phyloP scores from a whole-genome alignment of 1,284 basidiomycete genomes.

The Cryptococcus jaspeensis region DNA sequence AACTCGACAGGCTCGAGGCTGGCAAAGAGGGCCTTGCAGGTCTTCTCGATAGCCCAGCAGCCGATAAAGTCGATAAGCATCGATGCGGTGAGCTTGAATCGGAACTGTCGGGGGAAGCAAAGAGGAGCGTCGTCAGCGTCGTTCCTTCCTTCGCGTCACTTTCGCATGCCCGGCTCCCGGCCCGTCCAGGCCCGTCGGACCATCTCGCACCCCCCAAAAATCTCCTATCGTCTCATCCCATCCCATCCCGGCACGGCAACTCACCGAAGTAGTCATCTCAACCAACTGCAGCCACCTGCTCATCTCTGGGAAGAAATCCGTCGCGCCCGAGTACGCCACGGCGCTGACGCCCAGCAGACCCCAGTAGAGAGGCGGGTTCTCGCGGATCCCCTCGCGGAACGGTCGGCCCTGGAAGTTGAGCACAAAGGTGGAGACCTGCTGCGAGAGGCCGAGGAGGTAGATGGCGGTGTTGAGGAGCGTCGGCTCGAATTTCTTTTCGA shows the following conservation, averaged over 20 bases:
- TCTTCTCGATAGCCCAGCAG: slow-evolving; percentile 78
- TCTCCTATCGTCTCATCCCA: no score
- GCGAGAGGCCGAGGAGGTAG: slow-evolving; percentile 86
- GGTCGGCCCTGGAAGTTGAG: slow-evolving; percentile 97
- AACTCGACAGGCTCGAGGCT: slow-evolving; percentile 81
- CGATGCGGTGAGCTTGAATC: slow-evolving; percentile 66
- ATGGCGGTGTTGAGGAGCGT: slow-evolving; percentile 91
- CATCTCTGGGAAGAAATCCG: slow-evolving; percentile 90
- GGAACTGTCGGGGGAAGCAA: slow-evolving; percentile 62
- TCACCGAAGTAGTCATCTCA: slow-evolving; percentile 73
- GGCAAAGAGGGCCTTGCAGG: slow-evolving; percentile 84
- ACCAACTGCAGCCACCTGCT: slow-evolving; percentile 97
- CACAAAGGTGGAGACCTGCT: slow-evolving; percentile 93
- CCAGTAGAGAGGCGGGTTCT: slow-evolving; percentile 87
- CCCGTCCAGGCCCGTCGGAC: no score
- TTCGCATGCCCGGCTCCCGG: neutral
- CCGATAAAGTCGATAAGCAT: slow-evolving; percentile 89
- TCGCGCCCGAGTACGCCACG: slow-evolving; percentile 89
- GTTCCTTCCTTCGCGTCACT: neutral
- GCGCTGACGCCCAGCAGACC: slow-evolving; percentile 80
- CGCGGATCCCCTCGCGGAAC: slow-evolving; percentile 91
- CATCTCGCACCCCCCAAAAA: no score
- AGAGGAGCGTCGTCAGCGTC: neutral
- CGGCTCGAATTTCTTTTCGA: slow-evolving; percentile 93
- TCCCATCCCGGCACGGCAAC: slow-evolving; percentile 35